phyloP scores from a whole-genome alignment of 2,329 filamentous ascomycete species.

The Monilinia fructicola region DNA sequence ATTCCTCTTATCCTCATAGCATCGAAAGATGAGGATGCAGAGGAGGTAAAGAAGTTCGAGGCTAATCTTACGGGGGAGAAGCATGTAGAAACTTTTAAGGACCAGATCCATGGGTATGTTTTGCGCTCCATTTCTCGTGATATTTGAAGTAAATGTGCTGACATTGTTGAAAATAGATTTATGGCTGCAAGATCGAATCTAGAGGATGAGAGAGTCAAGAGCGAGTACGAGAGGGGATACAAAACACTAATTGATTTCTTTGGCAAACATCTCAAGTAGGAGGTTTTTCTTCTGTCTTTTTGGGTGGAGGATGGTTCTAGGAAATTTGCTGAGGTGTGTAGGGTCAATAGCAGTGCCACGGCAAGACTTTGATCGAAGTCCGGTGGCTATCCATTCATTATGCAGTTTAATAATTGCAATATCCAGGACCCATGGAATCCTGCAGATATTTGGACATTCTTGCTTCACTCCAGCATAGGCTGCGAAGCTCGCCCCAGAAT shows the following conservation, averaged over 20 bases:
- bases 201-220: slow-evolving; percentile 46
- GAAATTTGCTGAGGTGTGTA: slow-evolving; percentile 14
- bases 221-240: slow-evolving; percentile 52
- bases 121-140: neutral
- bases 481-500: neutral
- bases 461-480: neutral
- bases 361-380: neutral
- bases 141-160: neutral
- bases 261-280: slow-evolving; percentile 42
- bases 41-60: slow-evolving; percentile 47
- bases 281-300: neutral
- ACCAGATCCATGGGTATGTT: slow-evolving; percentile 51
- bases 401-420: neutral
- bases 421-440: neutral
- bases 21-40: slow-evolving; percentile 60
- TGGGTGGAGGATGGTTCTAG: neutral
- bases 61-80: slow-evolving; percentile 46
- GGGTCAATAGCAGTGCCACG: neutral
- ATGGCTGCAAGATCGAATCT: slow-evolving; percentile 55
- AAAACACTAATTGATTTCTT: slow-evolving; percentile 48
- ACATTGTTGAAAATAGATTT: slow-evolving; percentile 41
- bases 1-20: slow-evolving; percentile 64
- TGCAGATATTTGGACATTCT: neutral
- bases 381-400: neutral
- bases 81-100: slow-evolving; percentile 50